Evolutionary conservation across 1,284 basidiomycete species (phyloP).

Genomic region (Cryptococcus neoformans): DNA sequence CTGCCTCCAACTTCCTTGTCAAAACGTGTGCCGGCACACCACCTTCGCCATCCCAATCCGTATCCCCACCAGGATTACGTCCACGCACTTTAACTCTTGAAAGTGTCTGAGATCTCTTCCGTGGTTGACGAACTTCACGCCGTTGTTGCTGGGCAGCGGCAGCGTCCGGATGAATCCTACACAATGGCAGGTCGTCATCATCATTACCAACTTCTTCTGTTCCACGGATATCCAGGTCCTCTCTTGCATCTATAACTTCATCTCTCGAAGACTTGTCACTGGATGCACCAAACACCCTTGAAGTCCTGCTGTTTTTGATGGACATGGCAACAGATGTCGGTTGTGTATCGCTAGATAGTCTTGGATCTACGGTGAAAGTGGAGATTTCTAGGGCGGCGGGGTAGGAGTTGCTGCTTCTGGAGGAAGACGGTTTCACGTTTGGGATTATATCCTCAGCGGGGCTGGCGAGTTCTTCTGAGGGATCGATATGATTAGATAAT

Average conservation of each 20-base stretch:
- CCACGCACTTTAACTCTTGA: conserved; percentile 5
- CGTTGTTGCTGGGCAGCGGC: background rate
- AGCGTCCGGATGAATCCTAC: background rate
- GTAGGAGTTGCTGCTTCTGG: background rate
- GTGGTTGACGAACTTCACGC: too few species aligned
- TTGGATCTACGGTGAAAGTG: background rate
- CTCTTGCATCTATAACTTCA: background rate
- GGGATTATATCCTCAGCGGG: too few species aligned
- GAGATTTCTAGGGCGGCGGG: background rate
- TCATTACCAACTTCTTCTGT: background rate
- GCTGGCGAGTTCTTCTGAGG: too few species aligned
- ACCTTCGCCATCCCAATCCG: conserved; percentile 44
- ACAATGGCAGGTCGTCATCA: background rate
- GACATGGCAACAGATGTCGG: background rate
- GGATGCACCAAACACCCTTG: background rate
- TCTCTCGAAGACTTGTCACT: too few species aligned
- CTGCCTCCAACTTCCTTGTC: conserved; percentile 23
- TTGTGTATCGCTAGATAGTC: background rate
- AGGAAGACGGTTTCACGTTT: background rate
- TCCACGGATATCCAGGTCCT: background rate
- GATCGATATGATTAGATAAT: too few species aligned
- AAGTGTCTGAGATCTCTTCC: background rate
- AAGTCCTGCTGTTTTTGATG: background rate
- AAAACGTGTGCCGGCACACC: conserved; percentile 40
- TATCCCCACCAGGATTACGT: conserved; percentile 29